These are phyloP conservation scores for Colletotrichum shisoi DNA, from an alignment of 2,329 filamentous ascomycete species.

Conservation along the genomic window DNA sequence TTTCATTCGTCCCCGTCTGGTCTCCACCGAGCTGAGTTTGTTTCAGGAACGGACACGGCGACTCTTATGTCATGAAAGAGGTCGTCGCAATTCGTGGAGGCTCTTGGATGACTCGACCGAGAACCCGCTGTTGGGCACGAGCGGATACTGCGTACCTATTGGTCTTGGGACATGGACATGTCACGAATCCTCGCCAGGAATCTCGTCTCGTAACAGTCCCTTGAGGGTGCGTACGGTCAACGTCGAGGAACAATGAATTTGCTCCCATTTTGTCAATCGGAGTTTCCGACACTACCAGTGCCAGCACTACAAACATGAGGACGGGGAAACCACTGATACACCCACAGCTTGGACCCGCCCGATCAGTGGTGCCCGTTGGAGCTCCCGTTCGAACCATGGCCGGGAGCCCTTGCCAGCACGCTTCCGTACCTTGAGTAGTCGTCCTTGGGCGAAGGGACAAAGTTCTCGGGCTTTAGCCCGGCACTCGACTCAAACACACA, in stretches of 20 bases:
- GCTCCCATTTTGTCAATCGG: background rate
- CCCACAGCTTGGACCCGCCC: background rate
- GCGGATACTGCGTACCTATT: background rate
- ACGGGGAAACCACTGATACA: too few species aligned
- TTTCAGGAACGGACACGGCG: slow-evolving; percentile 18
- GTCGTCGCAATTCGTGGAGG: slow-evolving; percentile 9
- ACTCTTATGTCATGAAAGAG: background rate
- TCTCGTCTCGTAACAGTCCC: background rate
- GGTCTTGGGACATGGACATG: background rate
- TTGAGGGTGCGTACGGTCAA: background rate
- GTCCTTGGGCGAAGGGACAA: slow-evolving; percentile 37
- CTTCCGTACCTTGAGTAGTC: slow-evolving; percentile 41
- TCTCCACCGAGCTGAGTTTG: slow-evolving; percentile 10
- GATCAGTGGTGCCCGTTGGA: slow-evolving; percentile 6
- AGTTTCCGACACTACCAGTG: background rate
- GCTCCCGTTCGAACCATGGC: slow-evolving; percentile 8
- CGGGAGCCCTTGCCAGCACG: slow-evolving; percentile 34
- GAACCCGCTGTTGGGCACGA: slow-evolving; percentile 6
- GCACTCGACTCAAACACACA: slow-evolving; percentile 49
- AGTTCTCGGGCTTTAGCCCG: slow-evolving; percentile 37
- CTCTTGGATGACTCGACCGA: background rate
- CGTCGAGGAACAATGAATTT: background rate
- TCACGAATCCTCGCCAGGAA: background rate
- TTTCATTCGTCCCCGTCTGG: slow-evolving; percentile 21
- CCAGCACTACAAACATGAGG: slow-evolving; percentile 1